Conservation (phyloP, 2,329 filamentous ascomycete genomes). For the Dactylellina leptospora region DNA sequence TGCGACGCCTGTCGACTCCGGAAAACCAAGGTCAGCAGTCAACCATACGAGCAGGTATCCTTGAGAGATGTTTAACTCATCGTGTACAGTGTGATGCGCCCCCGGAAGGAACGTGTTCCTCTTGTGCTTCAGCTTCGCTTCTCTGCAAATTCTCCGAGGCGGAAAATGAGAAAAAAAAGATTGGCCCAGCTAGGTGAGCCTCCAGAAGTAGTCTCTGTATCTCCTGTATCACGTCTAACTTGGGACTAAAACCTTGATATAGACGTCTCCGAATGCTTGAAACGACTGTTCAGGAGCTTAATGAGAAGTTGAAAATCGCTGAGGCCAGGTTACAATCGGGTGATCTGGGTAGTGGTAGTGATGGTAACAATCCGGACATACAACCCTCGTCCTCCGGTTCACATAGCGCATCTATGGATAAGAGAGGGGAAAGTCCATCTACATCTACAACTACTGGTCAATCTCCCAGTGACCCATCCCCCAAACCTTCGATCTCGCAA, state of each 20-base stretch:
- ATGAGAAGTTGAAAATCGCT: conserved; percentile 55
- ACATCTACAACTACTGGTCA: conserved; percentile 37
- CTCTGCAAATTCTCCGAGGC: conserved; percentile 57
- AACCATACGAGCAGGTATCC: neutral
- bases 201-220: no score
- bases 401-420: conserved; percentile 4
- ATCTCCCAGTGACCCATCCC: conserved; percentile 33
- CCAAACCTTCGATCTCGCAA: conserved; percentile 32
- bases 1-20: conserved; percentile 57
- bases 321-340: conserved; percentile 53
- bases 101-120: conserved; percentile 56
- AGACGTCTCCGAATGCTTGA: conserved; percentile 57
- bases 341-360: conserved; percentile 23
- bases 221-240: no score
- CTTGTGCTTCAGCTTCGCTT: conserved; percentile 56
- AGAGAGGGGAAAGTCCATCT: conserved; percentile 23
- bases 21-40: conserved; percentile 57
- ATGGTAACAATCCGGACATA: conserved; percentile 10
- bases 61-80: neutral
- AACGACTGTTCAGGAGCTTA: conserved; percentile 55
- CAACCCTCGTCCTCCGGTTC: conserved; percentile 27
- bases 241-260: neutral
- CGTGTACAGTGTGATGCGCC: conserved; percentile 56
- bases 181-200: conserved; percentile 56
- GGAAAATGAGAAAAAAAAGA: conserved; percentile 56